phyloP scores from a whole-genome alignment of 805 yeast species.

The Kodamaea nitidulidarum region DNA sequence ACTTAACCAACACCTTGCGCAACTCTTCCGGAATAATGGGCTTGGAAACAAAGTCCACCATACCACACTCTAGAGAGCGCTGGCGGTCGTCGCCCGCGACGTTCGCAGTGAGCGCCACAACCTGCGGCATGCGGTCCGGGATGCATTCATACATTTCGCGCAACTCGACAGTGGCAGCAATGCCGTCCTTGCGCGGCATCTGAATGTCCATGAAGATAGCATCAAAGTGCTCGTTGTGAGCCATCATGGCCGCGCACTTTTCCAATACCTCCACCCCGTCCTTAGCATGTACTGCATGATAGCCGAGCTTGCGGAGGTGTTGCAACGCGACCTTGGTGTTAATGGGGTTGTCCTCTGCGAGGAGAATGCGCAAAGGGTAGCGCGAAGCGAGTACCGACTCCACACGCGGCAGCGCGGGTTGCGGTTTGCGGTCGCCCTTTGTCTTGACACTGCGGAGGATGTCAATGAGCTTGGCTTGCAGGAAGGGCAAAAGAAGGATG shows the following conservation, averaged over 20 bases:
- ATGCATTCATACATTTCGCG: constrained; percentile 23
- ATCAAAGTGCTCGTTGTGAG: constrained; percentile 37
- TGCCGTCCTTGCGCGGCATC: constrained; percentile 55
- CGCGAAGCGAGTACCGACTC: constrained; percentile 9
- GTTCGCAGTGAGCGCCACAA: constrained; percentile 49
- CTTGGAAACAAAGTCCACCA: constrained; percentile 51
- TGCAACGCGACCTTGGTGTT: constrained; percentile 49
- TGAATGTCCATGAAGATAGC: constrained; percentile 55
- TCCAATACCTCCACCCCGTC: constrained; percentile 47
- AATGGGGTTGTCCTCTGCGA: constrained; percentile 54
- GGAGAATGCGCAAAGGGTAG: constrained; percentile 43
- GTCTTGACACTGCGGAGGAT: constrained; percentile 6
- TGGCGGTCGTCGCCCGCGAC: constrained; percentile 52
- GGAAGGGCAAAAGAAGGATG: constrained; percentile 28
- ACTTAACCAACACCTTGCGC: constrained; percentile 28
- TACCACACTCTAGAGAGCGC: constrained; percentile 45
- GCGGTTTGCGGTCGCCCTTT: not conserved
- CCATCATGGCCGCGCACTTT: constrained; percentile 24
- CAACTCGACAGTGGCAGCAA: constrained; percentile 44
- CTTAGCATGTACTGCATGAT: constrained; percentile 48
- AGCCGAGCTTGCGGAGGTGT: constrained; percentile 47
- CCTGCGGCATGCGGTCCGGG: constrained; percentile 24
- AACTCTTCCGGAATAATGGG: constrained; percentile 49
- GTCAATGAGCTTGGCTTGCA: constrained; percentile 20
- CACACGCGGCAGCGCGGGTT: not conserved